Evolutionary conservation across 176 grass and related monocot species (phyloP), one percentile per base, ranked within the genome.

Genomic region (Aegilops speltoides): DNA sequence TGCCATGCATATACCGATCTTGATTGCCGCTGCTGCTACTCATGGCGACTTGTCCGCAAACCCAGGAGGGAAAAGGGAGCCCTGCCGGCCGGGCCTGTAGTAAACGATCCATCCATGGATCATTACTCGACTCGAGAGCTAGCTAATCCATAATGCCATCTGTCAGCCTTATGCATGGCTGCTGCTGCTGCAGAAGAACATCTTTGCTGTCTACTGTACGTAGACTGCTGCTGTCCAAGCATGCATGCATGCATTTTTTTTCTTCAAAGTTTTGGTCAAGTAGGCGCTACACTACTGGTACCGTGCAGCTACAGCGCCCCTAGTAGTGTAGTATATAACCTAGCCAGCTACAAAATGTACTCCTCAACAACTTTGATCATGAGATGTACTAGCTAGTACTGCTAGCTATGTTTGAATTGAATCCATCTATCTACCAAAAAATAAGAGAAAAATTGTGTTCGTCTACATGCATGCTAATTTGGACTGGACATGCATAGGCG

Each of bases 131-230:
- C 64, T 34, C 33, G 36, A 36, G 22, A 56, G 64, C 10, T 26
- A 61, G 50, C 7, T 32, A 68, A 62, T 33, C 22, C 71, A 78
- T 78, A 85, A 77, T 43, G 54, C 41, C 29, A 59, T 22, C 17
- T 6, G 37, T 12, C 79, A 82, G 79, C 72, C 80, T 88, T 88
- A 77, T 83, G 86, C 86, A 81, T 81, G 68, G 85, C 77, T 79
- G 2, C 78, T 73, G 70, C 72, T 40, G 56, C 77, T 31, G 73
- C 16, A 76, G 25, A 76, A 76, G 71, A 78, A 24, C 76, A 64
- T 28, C 78, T 65, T 65, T 31, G 78, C n/a, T 64, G 15, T 45
- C 15, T 7, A 45, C 69, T 73, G 69, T 32, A 72, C 56, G 34
- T 74, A 48, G 38, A 74, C 70, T 67, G 31, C 79, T 50, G 37